A percentile compares a stretch with the other conserved stretches of the same genome.
Conservation (phyloP, 805 yeast genomes). For the Metschnikowia borealis region DNA sequence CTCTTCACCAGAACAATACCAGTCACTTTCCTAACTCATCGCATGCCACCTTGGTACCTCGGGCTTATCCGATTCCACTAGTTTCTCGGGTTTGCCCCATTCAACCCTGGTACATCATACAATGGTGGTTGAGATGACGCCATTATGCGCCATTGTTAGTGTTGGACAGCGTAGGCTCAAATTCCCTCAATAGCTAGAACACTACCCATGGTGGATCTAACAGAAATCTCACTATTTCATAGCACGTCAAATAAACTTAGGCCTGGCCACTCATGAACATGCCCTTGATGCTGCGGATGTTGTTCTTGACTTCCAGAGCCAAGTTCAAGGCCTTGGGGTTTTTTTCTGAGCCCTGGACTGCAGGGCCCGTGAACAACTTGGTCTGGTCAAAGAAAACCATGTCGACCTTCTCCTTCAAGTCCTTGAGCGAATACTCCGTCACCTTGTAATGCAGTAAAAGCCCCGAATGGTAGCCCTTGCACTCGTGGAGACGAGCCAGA, state of each 20-base stretch:
- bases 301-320: slow-evolving; percentile 33
- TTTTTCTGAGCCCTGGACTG: slow-evolving; percentile 6
- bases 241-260: slow-evolving; percentile 4
- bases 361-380: slow-evolving; percentile 24
- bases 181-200: too few species aligned
- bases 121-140: too few species aligned
- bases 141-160: too few species aligned
- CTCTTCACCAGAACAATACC: too few species aligned
- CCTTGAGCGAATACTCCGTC: slow-evolving; percentile 28
- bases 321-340: slow-evolving; percentile 18
- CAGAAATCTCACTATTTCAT: too few species aligned
- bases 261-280: slow-evolving; percentile 41
- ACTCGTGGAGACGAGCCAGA: slow-evolving; percentile 19
- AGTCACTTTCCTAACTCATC: too few species aligned
- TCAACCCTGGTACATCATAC: too few species aligned
- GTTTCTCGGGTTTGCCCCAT: too few species aligned
- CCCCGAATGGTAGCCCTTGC: slow-evolving; percentile 24
- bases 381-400: slow-evolving; percentile 30
- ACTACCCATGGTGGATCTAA: too few species aligned
- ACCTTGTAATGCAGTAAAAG: slow-evolving; percentile 34
- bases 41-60: too few species aligned
- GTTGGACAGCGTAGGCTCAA: too few species aligned
- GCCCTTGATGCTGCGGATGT: slow-evolving; percentile 42
- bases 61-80: too few species aligned
- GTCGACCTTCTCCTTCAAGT: slow-evolving; percentile 35